Percentiles rank a stretch among this genome's conserved stretches.
Evolutionary conservation across 805 yeast genomes (phyloP).

Genomic region (Schwanniomyces sp.): DNA sequence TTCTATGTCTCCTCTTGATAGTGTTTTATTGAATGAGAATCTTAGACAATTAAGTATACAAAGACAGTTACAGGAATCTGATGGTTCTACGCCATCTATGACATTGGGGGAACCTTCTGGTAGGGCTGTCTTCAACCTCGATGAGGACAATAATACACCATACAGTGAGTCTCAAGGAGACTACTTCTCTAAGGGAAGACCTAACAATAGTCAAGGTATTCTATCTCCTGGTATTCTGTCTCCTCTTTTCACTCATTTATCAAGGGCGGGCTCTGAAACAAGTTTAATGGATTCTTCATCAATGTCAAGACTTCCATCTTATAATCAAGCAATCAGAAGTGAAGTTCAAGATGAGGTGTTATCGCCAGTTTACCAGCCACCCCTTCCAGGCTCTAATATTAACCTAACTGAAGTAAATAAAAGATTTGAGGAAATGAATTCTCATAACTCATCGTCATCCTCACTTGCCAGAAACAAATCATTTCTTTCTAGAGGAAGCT

Average conservation of each 20-base stretch:
- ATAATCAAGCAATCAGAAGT: conserved; percentile 70
- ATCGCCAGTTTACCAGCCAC: conserved; percentile 73
- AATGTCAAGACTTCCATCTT: conserved; percentile 79
- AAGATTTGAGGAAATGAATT: conserved; percentile 22
- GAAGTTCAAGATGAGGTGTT: conserved; percentile 50
- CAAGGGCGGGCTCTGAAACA: conserved; percentile 55
- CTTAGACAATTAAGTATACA: conserved; percentile 52
- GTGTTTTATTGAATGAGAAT: conserved; percentile 48
- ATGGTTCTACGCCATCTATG: conserved; percentile 5
- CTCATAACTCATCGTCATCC: conserved; percentile 5
- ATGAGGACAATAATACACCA: conserved; percentile 17
- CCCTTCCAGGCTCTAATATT: conserved; percentile 41
- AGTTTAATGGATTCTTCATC: conserved; percentile 12
- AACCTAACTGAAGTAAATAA: conserved; percentile 30
- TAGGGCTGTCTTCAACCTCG: conserved; percentile 34
- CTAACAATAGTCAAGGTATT: background rate
- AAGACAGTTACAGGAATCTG: conserved; percentile 40
- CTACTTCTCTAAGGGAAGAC: conserved; percentile 27
- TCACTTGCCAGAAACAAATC: conserved; percentile 14
- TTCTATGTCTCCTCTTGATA: conserved; percentile 40
- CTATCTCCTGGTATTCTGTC: conserved; percentile 43
- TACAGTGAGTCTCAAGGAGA: background rate
- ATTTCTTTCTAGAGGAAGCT: conserved; percentile 25
- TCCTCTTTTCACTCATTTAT: conserved; percentile 54
- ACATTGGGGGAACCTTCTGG: conserved; percentile 4